Evolutionary conservation across 768 basidiomycete genomes (phyloP), one percentile per base, ranked within the genome.

Genomic region (Auriscalpium microsporum): DNA sequence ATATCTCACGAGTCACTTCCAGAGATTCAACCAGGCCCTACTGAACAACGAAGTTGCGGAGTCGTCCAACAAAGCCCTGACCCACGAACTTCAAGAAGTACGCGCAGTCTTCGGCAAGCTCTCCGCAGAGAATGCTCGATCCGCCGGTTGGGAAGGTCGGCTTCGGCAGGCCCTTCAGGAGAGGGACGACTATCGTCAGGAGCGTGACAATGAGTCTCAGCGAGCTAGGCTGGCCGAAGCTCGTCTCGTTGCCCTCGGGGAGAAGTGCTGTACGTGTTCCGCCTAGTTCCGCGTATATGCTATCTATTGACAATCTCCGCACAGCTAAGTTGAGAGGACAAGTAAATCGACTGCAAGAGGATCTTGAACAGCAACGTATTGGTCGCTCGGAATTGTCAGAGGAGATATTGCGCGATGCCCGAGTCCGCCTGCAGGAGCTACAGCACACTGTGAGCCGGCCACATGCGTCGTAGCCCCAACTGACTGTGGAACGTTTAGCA

Each of bases 11-110:
- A 42, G 21, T 21, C 21, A 21, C 17, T 19, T 50, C 40, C 56
- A 94, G 90, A 81, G 86, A 36, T 74, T 93, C 36, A 84, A 83
- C 8, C 87, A 90, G 66, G 85, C 89, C 16, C 72, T 90, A 16
- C 75, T 90, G 45, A 87, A 91, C 65, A 87, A 79, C 52, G 93
- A 95, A 69, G 78, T 90, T 36, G 77, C 84, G 1, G 93, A 95
- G 62, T 75, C 80, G 2, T 86, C 90, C 10, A 89, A 83, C 64
- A 87, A 88, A 66, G 78, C 80, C 7, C 73, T 89, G 11, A 68
- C 87, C 28, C 78, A 83, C 44, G 87, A 93, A 62, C 75, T 94
- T 35, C 83, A 90, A 53, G 87, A 87, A 53, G 82, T 87, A 16
- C 80, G 83, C 56, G 73, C 75, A 17, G 77, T 79, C 17, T 80